phyloP scores from a whole-genome alignment of 805 yeast species.

The Saccharomycopsis sp. region DNA sequence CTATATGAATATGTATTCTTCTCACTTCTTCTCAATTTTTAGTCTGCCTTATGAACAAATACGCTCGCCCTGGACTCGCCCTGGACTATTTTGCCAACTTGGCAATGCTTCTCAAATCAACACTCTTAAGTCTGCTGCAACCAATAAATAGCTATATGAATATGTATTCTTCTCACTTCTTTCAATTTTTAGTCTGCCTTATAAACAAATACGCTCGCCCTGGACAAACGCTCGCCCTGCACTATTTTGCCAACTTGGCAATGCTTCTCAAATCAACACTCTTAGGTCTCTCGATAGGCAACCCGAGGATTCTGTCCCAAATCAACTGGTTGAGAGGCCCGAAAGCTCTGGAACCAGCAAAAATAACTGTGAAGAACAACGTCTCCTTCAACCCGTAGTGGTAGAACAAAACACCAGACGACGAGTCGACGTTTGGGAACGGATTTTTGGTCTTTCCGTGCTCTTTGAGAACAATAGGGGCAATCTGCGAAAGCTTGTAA shows the following conservation, averaged over 20 bases:
- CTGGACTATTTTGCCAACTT: too few species aligned
- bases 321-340: conserved; percentile 76
- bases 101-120: too few species aligned
- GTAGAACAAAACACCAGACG: conserved; percentile 71
- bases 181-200: too few species aligned
- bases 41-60: too few species aligned
- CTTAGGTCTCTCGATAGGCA: conserved; percentile 81
- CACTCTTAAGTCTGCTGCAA: conserved; percentile 66
- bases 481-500: conserved; percentile 56
- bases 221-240: background rate
- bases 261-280: conserved; percentile 24
- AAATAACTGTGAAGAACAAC: conserved; percentile 70
- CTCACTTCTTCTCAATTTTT: too few species aligned
- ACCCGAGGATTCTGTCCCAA: conserved; percentile 69
- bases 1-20: too few species aligned
- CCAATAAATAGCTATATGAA: too few species aligned
- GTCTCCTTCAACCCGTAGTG: conserved; percentile 74
- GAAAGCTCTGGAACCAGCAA: conserved; percentile 75
- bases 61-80: too few species aligned
- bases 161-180: too few species aligned
- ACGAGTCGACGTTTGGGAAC: conserved; percentile 77
- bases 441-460: conserved; percentile 87
- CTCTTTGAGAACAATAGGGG: conserved; percentile 65
- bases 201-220: background rate
- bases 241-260: background rate